A percentile compares a stretch with the other conserved stretches of the same genome.
These are phyloP conservation scores for Trichosporon sp. DNA, from an alignment of 1,284 basidiomycete genomes.

Conservation along the genomic window DNA sequence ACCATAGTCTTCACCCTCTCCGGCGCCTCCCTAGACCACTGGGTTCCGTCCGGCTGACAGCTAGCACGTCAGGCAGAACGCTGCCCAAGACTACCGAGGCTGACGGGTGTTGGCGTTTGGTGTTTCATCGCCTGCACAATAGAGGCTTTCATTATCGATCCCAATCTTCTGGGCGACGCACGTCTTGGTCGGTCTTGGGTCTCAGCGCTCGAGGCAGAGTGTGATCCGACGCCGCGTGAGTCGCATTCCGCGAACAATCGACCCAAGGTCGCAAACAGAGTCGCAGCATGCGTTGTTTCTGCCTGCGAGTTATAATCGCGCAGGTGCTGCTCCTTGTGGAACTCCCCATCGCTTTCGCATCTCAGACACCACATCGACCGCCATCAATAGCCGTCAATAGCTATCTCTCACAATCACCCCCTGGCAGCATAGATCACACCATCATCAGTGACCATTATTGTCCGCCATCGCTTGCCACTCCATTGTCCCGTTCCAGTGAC, in stretches of 20 bases:
- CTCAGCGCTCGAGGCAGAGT: not conserved
- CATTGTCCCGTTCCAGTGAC: not conserved
- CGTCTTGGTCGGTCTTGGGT: not conserved
- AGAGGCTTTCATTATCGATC: not conserved
- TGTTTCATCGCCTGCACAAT: not conserved
- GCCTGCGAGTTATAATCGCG: not conserved
- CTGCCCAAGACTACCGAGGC: not conserved
- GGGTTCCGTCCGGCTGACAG: not conserved
- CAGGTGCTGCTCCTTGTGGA: not conserved
- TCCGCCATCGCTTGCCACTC: not conserved
- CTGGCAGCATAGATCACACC: no score
- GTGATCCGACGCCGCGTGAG: not conserved
- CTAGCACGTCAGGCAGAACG: not conserved
- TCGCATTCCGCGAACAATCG: not conserved
- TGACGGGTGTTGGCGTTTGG: not conserved
- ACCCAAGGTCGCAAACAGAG: not conserved
- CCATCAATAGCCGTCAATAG: not conserved
- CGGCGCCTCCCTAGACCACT: no score
- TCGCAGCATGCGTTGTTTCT: not conserved
- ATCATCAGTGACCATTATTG: not conserved
- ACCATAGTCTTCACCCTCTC: no score
- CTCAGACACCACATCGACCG: not conserved
- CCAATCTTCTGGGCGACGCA: not conserved
- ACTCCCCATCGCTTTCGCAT: not conserved
- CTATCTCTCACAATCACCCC: no score